These are phyloP conservation scores for Diaporthe nobilis DNA, from an alignment of 2,329 filamentous ascomycete genomes.

Conservation along the genomic window DNA sequence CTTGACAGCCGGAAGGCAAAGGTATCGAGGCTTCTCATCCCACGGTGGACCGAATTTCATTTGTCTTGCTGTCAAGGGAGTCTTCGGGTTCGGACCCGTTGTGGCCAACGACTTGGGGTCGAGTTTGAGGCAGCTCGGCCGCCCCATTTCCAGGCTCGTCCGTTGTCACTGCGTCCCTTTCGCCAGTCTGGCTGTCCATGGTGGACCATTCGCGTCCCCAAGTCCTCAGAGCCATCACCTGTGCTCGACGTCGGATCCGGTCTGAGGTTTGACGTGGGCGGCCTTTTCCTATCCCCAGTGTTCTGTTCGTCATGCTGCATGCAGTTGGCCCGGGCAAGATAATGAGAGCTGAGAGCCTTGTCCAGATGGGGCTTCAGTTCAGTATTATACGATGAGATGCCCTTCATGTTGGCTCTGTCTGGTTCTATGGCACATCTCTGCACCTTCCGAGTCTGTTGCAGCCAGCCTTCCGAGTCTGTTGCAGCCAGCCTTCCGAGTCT, in stretches of 20 bases:
- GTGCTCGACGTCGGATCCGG: not conserved
- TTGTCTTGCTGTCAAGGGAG: slow-evolving; percentile 29
- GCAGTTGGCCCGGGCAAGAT: not conserved
- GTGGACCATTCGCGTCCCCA: not conserved
- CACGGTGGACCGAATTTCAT: slow-evolving; percentile 32
- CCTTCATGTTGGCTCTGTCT: not conserved
- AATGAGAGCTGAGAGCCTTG: not conserved
- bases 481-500: not conserved
- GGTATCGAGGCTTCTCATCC: slow-evolving; percentile 18
- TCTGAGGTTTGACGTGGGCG: not conserved
- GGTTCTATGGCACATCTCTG: not conserved
- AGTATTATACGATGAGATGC: not conserved
- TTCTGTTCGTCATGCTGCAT: slow-evolving; percentile 10
- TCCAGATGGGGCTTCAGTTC: not conserved
- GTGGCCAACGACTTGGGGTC: not conserved
- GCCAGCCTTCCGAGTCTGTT: not conserved
- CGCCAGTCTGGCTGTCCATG: slow-evolving; percentile 8
- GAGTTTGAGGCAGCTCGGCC: slow-evolving; percentile 15
- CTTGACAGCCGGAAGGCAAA: not conserved
- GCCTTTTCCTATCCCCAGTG: slow-evolving; percentile 1
- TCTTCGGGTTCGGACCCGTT: not conserved
- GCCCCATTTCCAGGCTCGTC: not conserved
- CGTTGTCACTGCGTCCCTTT: slow-evolving; percentile 8
- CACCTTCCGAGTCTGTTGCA: not conserved
- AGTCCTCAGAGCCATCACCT: not conserved